A percentile compares a stretch with the other conserved stretches of the same genome.
Conservation (phyloP, 2,329 filamentous ascomycete genomes). For the Sordariomycetes sp. region DNA sequence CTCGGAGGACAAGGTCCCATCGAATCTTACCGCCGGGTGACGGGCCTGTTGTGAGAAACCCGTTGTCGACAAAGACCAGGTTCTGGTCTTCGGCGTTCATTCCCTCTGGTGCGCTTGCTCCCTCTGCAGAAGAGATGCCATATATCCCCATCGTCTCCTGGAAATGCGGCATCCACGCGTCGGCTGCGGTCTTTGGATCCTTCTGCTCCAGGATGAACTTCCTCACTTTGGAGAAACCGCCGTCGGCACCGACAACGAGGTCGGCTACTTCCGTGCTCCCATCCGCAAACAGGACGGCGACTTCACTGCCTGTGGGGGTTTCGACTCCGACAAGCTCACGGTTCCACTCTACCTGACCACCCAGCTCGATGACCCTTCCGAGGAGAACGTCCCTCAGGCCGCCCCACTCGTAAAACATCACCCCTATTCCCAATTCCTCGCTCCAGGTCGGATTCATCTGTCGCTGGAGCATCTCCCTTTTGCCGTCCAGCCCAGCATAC, state of each 20-base stretch:
- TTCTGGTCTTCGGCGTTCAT: constrained; percentile 6
- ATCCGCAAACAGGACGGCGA: neutral
- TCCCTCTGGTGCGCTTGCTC: constrained; percentile 4
- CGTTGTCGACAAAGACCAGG: constrained; percentile 8
- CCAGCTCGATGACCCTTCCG: constrained; percentile 7
- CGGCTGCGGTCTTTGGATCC: constrained; percentile 6
- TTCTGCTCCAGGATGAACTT: constrained; percentile 9
- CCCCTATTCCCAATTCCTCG: constrained; percentile 8
- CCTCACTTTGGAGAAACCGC: constrained; percentile 11
- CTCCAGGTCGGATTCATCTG: constrained; percentile 10
- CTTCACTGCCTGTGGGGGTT: neutral
- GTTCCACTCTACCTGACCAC: constrained; percentile 10
- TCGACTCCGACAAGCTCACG: constrained; percentile 8
- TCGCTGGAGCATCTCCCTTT: neutral
- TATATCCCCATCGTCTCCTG: constrained; percentile 12
- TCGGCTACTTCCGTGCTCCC: constrained; percentile 5
- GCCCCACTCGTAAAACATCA: constrained; percentile 11
- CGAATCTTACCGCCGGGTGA: constrained; percentile 10
- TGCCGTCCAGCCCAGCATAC: neutral
- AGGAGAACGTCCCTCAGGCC: constrained; percentile 9
- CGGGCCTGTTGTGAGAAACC: constrained; percentile 10
- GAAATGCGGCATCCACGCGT: constrained; percentile 11
- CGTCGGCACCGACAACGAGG: constrained; percentile 11
- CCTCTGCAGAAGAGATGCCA: constrained; percentile 8
- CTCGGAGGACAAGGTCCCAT: constrained; percentile 13